Evolutionary conservation across 2,329 filamentous ascomycete species (phyloP).

Genomic region (Thielaviopsis ethacetica): DNA sequence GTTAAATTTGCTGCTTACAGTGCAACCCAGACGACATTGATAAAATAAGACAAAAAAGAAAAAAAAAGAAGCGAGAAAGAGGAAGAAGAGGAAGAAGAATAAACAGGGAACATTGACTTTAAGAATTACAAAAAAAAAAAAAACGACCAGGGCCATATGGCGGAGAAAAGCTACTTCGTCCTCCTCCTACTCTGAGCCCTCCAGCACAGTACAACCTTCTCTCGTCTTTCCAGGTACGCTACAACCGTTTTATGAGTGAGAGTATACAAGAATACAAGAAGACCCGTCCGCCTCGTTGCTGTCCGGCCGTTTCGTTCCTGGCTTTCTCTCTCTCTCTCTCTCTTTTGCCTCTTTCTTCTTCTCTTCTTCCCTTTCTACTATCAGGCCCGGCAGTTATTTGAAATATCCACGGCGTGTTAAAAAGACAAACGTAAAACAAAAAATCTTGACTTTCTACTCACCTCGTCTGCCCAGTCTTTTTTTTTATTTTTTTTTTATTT

Average conservation of each 20-base stretch:
- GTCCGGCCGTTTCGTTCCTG: neutral
- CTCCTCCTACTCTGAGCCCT: too few relatives aligned
- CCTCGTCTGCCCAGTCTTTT: neutral
- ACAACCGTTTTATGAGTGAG: too few relatives aligned
- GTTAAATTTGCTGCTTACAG: neutral
- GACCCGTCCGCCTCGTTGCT: neutral
- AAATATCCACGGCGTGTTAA: neutral
- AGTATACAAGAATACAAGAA: neutral
- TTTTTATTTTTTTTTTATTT: neutral
- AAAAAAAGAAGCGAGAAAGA: neutral
- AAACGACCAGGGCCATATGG: neutral
- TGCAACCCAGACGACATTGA: neutral
- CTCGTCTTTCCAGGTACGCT: too few relatives aligned
- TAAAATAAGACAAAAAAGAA: neutral
- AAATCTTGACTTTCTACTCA: too few relatives aligned
- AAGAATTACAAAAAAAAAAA: neutral
- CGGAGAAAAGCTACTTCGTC: neutral
- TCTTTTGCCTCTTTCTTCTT: neutral
- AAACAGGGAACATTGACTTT: neutral
- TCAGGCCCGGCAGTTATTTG: too few relatives aligned
- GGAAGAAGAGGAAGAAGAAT: neutral
- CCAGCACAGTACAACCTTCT: too few relatives aligned
- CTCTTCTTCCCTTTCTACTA: neutral
- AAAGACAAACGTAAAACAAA: neutral
- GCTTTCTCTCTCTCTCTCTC: neutral